These are phyloP conservation scores for Verticillium zaregamsianum DNA, from an alignment of 2,329 filamentous ascomycete genomes.

Conservation along the genomic window DNA sequence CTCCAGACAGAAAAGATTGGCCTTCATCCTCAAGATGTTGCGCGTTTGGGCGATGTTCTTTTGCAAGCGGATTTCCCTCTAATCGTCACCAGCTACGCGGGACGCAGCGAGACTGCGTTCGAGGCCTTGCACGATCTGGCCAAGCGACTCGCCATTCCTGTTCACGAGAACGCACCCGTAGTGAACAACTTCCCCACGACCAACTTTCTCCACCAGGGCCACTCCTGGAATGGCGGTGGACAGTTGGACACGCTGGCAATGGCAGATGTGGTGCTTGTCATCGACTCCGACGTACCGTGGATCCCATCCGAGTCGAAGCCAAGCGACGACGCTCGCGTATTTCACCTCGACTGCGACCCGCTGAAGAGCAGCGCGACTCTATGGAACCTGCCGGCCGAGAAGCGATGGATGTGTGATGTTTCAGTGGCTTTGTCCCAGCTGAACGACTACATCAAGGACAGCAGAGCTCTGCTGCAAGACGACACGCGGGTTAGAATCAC, in stretches of 20 bases:
- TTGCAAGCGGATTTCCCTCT: conserved; percentile 7
- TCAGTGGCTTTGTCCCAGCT: conserved; percentile 30
- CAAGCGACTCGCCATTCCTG: conserved; percentile 26
- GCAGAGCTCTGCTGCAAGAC: conserved; percentile 41
- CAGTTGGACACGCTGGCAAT: conserved; percentile 39
- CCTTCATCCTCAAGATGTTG: conserved; percentile 4
- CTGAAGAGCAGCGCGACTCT: conserved; percentile 57
- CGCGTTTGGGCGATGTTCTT: conserved; percentile 4
- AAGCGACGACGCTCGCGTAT: conserved; percentile 48
- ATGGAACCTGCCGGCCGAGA: conserved; percentile 47
- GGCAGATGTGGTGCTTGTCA: conserved; percentile 60
- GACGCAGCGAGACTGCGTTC: conserved; percentile 8
- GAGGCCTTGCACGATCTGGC: conserved; percentile 11
- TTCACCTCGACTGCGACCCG: conserved; percentile 62
- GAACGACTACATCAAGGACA: conserved; percentile 13
- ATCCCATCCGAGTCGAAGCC: conserved; percentile 61
- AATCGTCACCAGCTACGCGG: conserved; percentile 13
- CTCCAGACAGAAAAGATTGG: conserved; percentile 5
- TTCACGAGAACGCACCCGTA: conserved; percentile 42
- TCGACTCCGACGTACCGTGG: conserved; percentile 67
- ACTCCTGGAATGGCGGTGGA: conserved; percentile 15
- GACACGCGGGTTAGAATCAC: conserved; percentile 59
- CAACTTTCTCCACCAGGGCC: conserved; percentile 9
- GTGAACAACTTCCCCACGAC: conserved; percentile 34
- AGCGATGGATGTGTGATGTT: conserved; percentile 42